Percentiles rank a stretch among this genome's conserved stretches.
These are phyloP conservation scores for Penicillium sp. DNA, from an alignment of 2,329 filamentous ascomycete species.

Conservation along the genomic window DNA sequence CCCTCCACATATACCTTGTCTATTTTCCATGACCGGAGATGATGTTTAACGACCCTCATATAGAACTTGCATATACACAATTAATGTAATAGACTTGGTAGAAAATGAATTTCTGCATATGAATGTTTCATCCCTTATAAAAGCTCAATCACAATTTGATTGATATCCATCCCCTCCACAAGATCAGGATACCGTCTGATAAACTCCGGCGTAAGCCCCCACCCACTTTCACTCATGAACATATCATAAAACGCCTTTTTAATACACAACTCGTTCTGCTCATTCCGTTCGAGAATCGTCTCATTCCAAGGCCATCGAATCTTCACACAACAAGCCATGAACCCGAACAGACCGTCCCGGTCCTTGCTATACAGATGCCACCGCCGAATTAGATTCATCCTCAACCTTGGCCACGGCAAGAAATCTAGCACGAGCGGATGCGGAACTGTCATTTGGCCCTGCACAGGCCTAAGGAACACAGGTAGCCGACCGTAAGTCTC, in stretches of 20 bases:
- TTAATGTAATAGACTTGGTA: not conserved
- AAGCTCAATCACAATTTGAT: constrained; percentile 9
- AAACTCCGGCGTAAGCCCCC: constrained; percentile 28
- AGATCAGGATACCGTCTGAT: constrained; percentile 23
- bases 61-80: not conserved
- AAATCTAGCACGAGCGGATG: constrained; percentile 23
- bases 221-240: constrained; percentile 22
- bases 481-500: constrained; percentile 20
- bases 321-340: constrained; percentile 22
- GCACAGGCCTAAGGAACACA: constrained; percentile 16
- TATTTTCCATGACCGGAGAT: not conserved
- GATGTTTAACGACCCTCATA: not conserved
- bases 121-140: not conserved
- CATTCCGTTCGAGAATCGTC: constrained; percentile 21
- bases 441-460: constrained; percentile 17
- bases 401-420: constrained; percentile 24
- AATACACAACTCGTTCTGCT: constrained; percentile 18
- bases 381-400: constrained; percentile 23
- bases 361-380: constrained; percentile 20
- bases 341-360: constrained; percentile 14
- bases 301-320: constrained; percentile 28
- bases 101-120: not conserved
- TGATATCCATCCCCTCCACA: constrained; percentile 20
- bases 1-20: not conserved
- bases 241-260: constrained; percentile 17